Conservation (phyloP, 495 filamentous ascomycete genomes). For the Barbatosphaeria neglecta region DNA sequence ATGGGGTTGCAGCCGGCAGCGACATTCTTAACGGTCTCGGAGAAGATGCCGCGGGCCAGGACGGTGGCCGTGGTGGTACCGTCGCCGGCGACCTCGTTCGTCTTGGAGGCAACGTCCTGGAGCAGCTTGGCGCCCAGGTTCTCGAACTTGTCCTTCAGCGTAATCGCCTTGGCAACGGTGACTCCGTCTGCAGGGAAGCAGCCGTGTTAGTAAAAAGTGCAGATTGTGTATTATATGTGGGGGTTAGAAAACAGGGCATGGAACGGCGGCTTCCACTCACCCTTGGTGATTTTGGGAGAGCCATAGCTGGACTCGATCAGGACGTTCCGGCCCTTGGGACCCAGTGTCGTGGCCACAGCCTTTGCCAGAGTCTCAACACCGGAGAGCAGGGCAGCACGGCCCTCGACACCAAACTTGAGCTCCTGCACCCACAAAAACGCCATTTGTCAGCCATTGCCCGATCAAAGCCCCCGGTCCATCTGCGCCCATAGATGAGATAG, state of each 20-base stretch:
- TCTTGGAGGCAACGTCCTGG: conserved; percentile 98
- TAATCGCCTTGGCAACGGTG: conserved; percentile 83
- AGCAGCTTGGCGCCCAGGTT: conserved; percentile 94
- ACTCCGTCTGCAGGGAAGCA: conserved; percentile 61
- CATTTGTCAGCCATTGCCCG: neutral
- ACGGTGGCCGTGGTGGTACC: conserved; percentile 97
- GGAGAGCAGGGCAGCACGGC: conserved; percentile 71
- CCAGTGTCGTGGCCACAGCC: conserved; percentile 91
- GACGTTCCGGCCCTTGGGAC: conserved; percentile 96
- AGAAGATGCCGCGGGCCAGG: conserved; percentile 96
- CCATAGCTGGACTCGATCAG: conserved; percentile 96
- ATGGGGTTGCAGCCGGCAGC: conserved; percentile 99
- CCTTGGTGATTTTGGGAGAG: conserved; percentile 98
- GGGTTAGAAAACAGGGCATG: neutral
- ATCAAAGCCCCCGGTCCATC: too few relatives aligned
- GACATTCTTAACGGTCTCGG: conserved; percentile 99
- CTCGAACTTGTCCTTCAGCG: conserved; percentile 97
- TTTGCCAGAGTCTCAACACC: conserved; percentile 96
- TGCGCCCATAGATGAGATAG: conserved; percentile 3
- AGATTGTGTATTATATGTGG: too few relatives aligned
- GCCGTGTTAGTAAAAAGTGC: conserved; percentile 13
- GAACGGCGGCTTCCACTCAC: conserved; percentile 35
- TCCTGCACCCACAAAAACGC: conserved; percentile 45
- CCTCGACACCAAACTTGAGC: conserved; percentile 96
- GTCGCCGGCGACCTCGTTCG: conserved; percentile 96